phyloP scores from a whole-genome alignment of 306 rosid species.

The Fagus crenata region DNA sequence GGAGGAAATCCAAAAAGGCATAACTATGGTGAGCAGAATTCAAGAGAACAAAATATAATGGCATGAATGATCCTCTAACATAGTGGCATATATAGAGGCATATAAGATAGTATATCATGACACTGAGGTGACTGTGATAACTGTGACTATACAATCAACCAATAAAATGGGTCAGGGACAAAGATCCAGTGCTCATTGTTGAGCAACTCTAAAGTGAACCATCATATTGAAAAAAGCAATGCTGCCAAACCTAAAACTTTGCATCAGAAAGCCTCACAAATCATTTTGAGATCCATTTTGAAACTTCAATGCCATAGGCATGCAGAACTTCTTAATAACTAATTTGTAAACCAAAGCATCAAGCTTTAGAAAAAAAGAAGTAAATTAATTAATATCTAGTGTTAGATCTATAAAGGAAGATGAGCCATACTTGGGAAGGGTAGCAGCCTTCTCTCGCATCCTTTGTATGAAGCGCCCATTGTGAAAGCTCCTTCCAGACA shows the following conservation, averaged over 20 bases:
- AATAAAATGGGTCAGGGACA: not conserved
- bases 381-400: not conserved
- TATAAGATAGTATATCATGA: not conserved
- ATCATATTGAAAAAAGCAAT: not conserved
- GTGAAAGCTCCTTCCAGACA: constrained; percentile 94
- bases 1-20: constrained; percentile 14
- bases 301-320: not conserved
- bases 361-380: constrained; percentile 11
- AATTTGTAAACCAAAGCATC: not conserved
- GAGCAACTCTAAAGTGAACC: not conserved
- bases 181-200: not conserved
- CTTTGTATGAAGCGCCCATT: constrained; percentile 95
- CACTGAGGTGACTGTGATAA: not conserved
- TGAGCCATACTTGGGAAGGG: constrained; percentile 68
- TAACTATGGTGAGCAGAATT: constrained; percentile 10
- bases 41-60: constrained; percentile 22
- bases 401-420: constrained; percentile 21
- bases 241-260: too few species aligned
- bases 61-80: constrained; percentile 16
- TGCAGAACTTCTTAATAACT: not conserved
- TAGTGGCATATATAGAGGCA: not conserved
- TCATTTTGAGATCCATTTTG: not conserved
- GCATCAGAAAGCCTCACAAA: not conserved
- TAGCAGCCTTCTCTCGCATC: constrained; percentile 84
- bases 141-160: not conserved